Conservation (phyloP, 2,329 filamentous ascomycete genomes). For the Thielaviopsis musarum region DNA sequence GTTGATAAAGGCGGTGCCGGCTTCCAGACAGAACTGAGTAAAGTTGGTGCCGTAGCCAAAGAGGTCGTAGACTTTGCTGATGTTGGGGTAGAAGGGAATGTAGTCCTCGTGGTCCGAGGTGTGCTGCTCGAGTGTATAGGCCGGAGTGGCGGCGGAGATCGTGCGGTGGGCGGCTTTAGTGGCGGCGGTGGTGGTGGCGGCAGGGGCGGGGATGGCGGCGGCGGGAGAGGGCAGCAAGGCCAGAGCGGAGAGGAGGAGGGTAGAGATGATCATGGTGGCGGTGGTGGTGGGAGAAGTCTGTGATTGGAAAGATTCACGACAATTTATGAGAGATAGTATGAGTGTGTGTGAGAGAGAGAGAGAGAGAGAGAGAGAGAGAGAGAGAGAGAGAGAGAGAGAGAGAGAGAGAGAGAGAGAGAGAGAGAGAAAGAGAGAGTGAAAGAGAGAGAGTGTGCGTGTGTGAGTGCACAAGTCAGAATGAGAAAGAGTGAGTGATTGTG, state of each 20-base stretch:
- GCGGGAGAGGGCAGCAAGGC: constrained; percentile 14
- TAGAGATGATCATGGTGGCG: constrained; percentile 16
- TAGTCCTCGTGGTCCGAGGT: not conserved
- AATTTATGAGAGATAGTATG: no score
- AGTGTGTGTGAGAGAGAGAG: no score
- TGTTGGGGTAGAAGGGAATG: constrained; percentile 1
- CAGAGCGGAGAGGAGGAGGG: constrained; percentile 13
- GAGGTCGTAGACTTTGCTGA: constrained; percentile 9
- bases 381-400: not conserved
- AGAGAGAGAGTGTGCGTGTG: no score
- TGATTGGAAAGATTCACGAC: no score
- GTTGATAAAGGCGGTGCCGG: constrained; percentile 13
- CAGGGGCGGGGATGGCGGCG: constrained; percentile 11
- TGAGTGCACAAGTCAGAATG: no score
- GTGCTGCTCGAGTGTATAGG: not conserved
- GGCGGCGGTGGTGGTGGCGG: not conserved
- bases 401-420: not conserved
- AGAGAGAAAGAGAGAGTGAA: not conserved
- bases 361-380: no score
- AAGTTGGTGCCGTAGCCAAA: constrained; percentile 1
- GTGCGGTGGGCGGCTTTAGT: no score
- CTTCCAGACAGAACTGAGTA: constrained; percentile 1
- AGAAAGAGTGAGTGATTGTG: not conserved
- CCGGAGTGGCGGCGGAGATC: no score
- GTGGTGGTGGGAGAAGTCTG: not conserved